These are phyloP conservation scores for Talaromyces sp. DNA, from an alignment of 2,329 filamentous ascomycete genomes.

Conservation along the genomic window DNA sequence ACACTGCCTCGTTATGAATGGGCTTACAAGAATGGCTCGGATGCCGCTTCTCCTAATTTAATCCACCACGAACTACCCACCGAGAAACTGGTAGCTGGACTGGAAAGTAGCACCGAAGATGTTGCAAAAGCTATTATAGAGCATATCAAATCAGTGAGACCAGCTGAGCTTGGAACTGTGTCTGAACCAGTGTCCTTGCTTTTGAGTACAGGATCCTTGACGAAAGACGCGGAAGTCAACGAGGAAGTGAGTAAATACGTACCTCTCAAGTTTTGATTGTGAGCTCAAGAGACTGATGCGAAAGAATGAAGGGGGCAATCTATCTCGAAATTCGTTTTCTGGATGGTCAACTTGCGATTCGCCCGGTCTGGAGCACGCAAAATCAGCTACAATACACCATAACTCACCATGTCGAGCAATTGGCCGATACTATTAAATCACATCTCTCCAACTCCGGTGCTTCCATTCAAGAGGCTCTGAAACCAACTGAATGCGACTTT, in stretches of 20 bases:
- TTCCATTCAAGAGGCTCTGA: conserved; percentile 37
- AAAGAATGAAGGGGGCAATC: conserved; percentile 30
- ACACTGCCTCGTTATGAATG: conserved; percentile 44
- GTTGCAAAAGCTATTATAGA: conserved; percentile 30
- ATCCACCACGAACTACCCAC: conserved; percentile 26
- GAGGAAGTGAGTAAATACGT: conserved; percentile 25
- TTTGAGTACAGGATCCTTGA: conserved; percentile 29
- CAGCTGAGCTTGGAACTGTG: not conserved
- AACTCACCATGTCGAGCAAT: conserved; percentile 45
- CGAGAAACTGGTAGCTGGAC: conserved; percentile 36
- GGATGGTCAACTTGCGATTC: conserved; percentile 35
- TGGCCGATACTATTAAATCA: conserved; percentile 45
- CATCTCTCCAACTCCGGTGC: conserved; percentile 34
- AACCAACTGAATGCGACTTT: conserved; percentile 42
- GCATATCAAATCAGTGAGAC: conserved; percentile 21
- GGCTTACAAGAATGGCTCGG: conserved; percentile 30
- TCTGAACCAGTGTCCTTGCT: conserved; percentile 17
- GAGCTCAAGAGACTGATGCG: not conserved
- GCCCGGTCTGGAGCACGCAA: conserved; percentile 46
- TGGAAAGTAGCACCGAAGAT: conserved; percentile 35
- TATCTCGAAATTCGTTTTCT: conserved; percentile 38
- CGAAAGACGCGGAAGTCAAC: conserved; percentile 18
- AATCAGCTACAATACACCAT: conserved; percentile 50
- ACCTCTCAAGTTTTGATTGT: not conserved
- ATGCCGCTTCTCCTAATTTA: not conserved